Evolutionary conservation across 306 rosid species (phyloP), one percentile per base, ranked within the genome.

Genomic region (Medicago arabica): DNA sequence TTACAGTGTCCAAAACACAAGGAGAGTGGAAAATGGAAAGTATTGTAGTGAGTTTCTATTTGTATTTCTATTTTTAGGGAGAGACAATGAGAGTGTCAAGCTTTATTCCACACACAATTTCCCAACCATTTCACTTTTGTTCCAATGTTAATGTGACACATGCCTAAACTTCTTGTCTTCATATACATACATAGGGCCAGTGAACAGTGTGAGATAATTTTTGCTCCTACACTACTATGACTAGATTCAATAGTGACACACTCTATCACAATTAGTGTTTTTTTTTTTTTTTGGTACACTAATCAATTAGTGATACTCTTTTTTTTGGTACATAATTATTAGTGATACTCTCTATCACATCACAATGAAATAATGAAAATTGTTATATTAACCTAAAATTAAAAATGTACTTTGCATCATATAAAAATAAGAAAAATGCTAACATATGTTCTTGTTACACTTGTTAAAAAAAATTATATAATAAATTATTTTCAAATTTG

Each of bases 1-100:
- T 51, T 51, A 50, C 23, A 7, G 21, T 51, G 57, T 50, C 1
- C 15, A 7, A 8, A 3, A 18, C 18, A 18, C 6, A 7, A 6
- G 15, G 23, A 55, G 41, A 3, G 28, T 90, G 88, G 87, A 83
- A 84, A 86, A 70, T 83, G 84, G 9, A 54, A 23, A 54, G 58
- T 51, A 2, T 7, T 51, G 19, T 15, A 50, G 9, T 50, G 21
- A 50, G 57, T 50, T n/a, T 50, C 18, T 49, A 83, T 38, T 79
- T 86, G 81, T 23, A 83, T 79, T 86, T 82, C 89, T 75, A 82
- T 59, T 84, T 86, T 75, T 39, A 74, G 87, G 59, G 93, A 88
- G 91, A 76, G 83, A 80, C 82, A 81, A 49, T 25, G 67, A 71
- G 85, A 74, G 81, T 64, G 69, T 50, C 79, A 54, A 73, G 47